Evolutionary conservation across 2,329 filamentous ascomycete genomes (phyloP).

Genomic region (Aspergillus ibericus): DNA sequence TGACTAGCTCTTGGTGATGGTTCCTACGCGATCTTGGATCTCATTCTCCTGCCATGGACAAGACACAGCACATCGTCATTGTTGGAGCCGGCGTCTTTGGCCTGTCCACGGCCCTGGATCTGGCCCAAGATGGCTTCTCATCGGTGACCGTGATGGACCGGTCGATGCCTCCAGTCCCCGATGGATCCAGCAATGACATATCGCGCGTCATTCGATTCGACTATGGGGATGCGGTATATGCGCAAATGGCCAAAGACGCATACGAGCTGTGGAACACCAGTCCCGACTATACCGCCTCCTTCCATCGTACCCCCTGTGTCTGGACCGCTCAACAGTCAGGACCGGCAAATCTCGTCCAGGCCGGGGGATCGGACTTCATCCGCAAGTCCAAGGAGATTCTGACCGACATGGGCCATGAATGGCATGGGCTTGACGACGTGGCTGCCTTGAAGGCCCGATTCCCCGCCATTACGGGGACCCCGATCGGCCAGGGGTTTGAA

Average conservation of each 20-base stretch:
- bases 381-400: constrained; percentile 24
- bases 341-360: constrained; percentile 19
- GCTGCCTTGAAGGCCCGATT: constrained; percentile 12
- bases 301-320: constrained; percentile 25
- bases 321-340: constrained; percentile 25
- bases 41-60: constrained; percentile 17
- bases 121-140: constrained; percentile 27
- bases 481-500: constrained; percentile 24
- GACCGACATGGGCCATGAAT: constrained; percentile 25
- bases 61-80: constrained; percentile 27
- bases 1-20: no score
- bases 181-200: constrained; percentile 43
- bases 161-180: constrained; percentile 35
- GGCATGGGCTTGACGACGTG: constrained; percentile 14
- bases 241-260: constrained; percentile 67
- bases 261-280: constrained; percentile 62
- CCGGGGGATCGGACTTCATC: constrained; percentile 23
- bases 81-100: constrained; percentile 31
- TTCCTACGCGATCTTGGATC: neutral
- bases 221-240: constrained; percentile 75
- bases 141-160: constrained; percentile 35
- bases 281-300: constrained; percentile 34
- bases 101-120: constrained; percentile 26
- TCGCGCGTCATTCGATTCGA: constrained; percentile 49
- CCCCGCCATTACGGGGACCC: constrained; percentile 21